These are phyloP conservation scores for Xylariaceae sp. DNA, from an alignment of 2,329 filamentous ascomycete species.

Conservation along the genomic window DNA sequence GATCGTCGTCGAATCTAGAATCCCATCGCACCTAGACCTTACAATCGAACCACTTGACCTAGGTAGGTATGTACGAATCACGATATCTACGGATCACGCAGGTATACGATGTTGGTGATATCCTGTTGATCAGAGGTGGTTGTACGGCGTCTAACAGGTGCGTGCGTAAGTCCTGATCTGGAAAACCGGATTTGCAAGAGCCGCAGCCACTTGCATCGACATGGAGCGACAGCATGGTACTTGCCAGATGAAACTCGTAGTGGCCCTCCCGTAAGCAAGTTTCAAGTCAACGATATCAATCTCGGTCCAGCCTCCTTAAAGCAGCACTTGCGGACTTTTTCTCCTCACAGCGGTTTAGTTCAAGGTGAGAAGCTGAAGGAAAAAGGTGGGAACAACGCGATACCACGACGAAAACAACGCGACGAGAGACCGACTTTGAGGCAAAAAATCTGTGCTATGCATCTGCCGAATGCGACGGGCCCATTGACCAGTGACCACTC, in stretches of 20 bases:
- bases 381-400: constrained; percentile 4
- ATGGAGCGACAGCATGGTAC: no score
- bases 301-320: constrained; percentile 7
- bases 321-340: constrained; percentile 14
- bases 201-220: background rate
- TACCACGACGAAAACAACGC: background rate
- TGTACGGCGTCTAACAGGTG: no score
- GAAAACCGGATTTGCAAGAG: background rate
- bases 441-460: constrained; percentile 9
- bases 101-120: background rate
- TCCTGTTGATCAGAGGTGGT: background rate
- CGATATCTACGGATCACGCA: background rate
- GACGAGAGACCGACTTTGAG: background rate
- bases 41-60: background rate
- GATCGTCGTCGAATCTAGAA: background rate
- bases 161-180: background rate
- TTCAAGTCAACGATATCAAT: background rate
- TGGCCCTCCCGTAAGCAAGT: background rate
- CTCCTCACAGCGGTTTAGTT: background rate
- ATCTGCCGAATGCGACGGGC: constrained; percentile 13
- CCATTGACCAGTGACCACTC: constrained; percentile 9
- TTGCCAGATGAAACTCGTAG: no score
- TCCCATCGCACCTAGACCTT: background rate
- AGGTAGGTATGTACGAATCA: background rate
- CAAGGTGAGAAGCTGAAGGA: background rate